phyloP scores from a whole-genome alignment of 2,329 filamentous ascomycete species.

The Trichoderma sp. region DNA sequence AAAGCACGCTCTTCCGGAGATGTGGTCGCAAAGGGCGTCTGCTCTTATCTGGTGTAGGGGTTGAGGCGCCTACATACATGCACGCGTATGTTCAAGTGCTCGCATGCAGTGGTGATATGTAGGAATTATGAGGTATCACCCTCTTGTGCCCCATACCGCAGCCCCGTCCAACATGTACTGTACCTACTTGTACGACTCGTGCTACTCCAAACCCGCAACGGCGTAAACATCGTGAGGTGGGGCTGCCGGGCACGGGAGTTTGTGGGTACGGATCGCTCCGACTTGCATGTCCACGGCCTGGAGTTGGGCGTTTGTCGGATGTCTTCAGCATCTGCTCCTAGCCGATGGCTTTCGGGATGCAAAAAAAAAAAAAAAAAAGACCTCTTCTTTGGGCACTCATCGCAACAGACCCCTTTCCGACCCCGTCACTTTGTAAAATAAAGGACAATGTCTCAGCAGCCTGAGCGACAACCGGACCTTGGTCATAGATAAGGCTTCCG shows the following conservation, averaged over 20 bases:
- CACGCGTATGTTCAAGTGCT: not conserved
- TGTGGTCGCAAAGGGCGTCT: not conserved
- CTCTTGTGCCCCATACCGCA: not conserved
- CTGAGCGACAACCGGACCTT: conserved; percentile 16
- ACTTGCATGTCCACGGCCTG: conserved; percentile 22
- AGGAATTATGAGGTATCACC: not conserved
- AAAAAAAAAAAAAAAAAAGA: not conserved
- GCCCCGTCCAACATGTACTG: not conserved
- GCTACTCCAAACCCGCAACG: not conserved
- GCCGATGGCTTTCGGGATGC: not conserved
- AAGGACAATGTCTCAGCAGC: not conserved
- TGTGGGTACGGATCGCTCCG: conserved; percentile 28
- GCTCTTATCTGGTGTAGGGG: conserved; percentile 3
- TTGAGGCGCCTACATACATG: not conserved
- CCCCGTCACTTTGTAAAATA: not conserved
- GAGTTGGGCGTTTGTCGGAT: conserved; percentile 15
- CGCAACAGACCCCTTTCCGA: not conserved
- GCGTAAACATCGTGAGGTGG: conserved; percentile 25
- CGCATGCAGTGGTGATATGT: not conserved
- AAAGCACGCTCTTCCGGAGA: conserved; percentile 8
- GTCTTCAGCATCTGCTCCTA: conserved; percentile 16
- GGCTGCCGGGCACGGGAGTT: conserved; percentile 19
- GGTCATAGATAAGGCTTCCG: conserved; percentile 13
- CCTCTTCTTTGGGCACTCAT: conserved; percentile 8
- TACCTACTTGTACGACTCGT: not conserved